Base-by-base conservation (phyloP, 1,139 yeast genomes). In the Hemisphaericaspora xylofermentans region DNA sequence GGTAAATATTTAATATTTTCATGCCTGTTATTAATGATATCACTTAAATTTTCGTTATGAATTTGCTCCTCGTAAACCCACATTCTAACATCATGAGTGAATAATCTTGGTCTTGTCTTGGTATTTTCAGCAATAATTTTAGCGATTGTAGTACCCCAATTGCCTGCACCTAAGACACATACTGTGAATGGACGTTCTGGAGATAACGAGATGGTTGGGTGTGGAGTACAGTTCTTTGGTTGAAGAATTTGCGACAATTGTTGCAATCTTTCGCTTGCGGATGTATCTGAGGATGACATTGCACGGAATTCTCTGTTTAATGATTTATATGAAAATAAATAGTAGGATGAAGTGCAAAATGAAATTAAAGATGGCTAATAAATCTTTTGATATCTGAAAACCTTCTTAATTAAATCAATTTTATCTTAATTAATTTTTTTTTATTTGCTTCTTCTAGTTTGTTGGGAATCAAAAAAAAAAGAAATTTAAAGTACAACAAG, bases 91-190 rank as follows among this genome's bases (percentile, higher is more conserved):
- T 76, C 68, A 43, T 68, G 64, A 40, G 78, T 76, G 60, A 91
- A 91, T 49, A 86, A 64, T 33, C 79, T 71, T 18, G 88, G 81
- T 65, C 84, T 76, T 52, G 77, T 83, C 31, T 72, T 72, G 36
- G 91, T 71, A 66, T 88, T 89, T 65, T 91, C 97, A 29, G 96
- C 89, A 30, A 89, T 83, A 39, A 91, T 84, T 68, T 91, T 91
- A 50, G 97, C 96, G 41, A 91, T 88, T 5, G 97, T 91, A 29
- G 96, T 88, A 45, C 98, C 98, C 96, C 93, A 84, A 61, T 84
- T 84, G 56, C 93, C 93, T 21, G 76, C 69, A 15, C 78, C 78
- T 45, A 72, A 63, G 19, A 72, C 70, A 42, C 73, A 66, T 33
- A 72, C 60, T 48, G 57, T 62, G 54, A 68, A 71, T 3, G 74